Evolutionary conservation across 2,329 filamentous ascomycete species (phyloP), one percentile per base, ranked within the genome.

Genomic region (Zymoseptoria pseudotritici): DNA sequence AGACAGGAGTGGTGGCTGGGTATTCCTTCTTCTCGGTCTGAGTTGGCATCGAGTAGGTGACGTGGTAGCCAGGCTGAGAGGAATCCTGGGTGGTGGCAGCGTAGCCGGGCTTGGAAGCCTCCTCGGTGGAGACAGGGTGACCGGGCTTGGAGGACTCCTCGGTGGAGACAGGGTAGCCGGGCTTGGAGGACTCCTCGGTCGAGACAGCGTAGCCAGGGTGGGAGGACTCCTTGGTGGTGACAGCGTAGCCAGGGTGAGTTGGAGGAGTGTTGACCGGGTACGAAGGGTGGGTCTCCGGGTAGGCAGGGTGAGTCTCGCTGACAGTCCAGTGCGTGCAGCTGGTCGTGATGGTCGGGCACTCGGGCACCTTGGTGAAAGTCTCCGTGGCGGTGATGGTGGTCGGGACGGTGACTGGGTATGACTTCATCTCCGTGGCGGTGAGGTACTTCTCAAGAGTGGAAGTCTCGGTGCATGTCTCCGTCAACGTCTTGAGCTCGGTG

Each of bases 321-420:
- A 46, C 36, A 46, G 36, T 46, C 36, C 36, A 46, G 36, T 46
- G 36, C 13, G 36, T 46, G 36, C 36, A 46, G 36, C 36, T 46
- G 36, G 36, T 46, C 36, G 36, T 46, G 36, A 46, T 57, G 50
- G 56, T 57, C 31, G 52, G 52, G 56, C 56, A 58, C 26, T 49
- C 51, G 20, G 56, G 53, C 20, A 53, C 56, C 21, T 54, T 51
- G 31, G 54, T 19, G 50, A 42, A 54, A 22, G 56, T 58, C 56
- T 53, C 51, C 17, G 51, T 20, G 51, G 49, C 17, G 13, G 56
- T 58, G 51, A 54, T 26, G 13, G 56, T 58, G 19, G 50, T 31
- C 13, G 56, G 56, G 31, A 17, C 17, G n/a, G 24, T n/a, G 17
- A 24, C 54, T 42, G 26, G 22, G 54, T 55, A 55, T 17, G 36